These are phyloP conservation scores for Phytopythium ostracodes DNA, from an alignment of 352 stramenopile species.

Conservation along the genomic window DNA sequence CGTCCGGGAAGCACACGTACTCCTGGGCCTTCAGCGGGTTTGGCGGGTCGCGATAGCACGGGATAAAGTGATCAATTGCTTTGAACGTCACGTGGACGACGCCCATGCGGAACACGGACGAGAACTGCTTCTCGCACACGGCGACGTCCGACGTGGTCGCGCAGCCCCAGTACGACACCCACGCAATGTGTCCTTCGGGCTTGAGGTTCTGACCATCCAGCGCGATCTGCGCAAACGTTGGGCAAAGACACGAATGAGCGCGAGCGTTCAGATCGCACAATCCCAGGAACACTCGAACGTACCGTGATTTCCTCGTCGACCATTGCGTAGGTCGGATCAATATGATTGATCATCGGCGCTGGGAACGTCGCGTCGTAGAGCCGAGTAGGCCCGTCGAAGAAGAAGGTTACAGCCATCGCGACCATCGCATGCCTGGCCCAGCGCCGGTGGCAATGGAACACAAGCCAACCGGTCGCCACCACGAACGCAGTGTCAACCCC, in stretches of 20 bases:
- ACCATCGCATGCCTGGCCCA: conserved; percentile 54
- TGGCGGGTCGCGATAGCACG: conserved; percentile 78
- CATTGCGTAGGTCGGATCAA: conserved; percentile 69
- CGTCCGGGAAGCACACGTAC: conserved; percentile 60
- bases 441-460: conserved; percentile 48
- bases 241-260: background rate
- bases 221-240: conserved; percentile 23
- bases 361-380: conserved; percentile 56
- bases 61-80: conserved; percentile 77
- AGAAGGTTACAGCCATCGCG: conserved; percentile 34
- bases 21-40: conserved; percentile 73
- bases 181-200: conserved; percentile 60
- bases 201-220: conserved; percentile 76
- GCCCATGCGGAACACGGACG: conserved; percentile 50
- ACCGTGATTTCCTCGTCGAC: conserved; percentile 71
- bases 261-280: too few species aligned
- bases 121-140: conserved; percentile 72
- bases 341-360: conserved; percentile 39
- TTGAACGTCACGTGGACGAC: conserved; percentile 69
- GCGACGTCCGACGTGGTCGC: conserved; percentile 51
- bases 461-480: conserved; percentile 31
- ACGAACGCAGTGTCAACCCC: conserved; percentile 44
- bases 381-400: conserved; percentile 40
- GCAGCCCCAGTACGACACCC: conserved; percentile 82
- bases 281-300: background rate